Evolutionary conservation across 2,329 filamentous ascomycete genomes (phyloP).

Genomic region (Diplocarpon mali): DNA sequence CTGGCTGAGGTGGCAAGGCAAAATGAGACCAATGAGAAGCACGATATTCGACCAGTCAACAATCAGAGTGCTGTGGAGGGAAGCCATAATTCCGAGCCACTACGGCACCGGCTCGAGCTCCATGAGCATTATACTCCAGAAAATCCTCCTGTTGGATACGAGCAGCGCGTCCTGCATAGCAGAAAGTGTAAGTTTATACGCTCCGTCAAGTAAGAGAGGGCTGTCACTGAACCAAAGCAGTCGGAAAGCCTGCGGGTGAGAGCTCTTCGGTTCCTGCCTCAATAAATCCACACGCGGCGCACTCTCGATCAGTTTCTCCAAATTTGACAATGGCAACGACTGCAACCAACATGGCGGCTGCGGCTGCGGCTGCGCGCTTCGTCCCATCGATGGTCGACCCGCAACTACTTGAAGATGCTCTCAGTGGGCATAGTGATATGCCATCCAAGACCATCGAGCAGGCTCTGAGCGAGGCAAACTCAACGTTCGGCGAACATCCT

Average conservation of each 20-base stretch:
- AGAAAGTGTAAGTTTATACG: conserved; percentile 30
- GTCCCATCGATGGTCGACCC: conserved; percentile 27
- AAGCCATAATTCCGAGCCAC: conserved; percentile 15
- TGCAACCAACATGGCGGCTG: conserved; percentile 20
- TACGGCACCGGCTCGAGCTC: conserved; percentile 34
- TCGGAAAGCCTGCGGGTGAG: conserved; percentile 9
- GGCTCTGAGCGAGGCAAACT: conserved; percentile 18
- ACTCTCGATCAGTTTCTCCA: conserved; percentile 21
- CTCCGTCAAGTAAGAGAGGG: not conserved
- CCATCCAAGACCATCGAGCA: conserved; percentile 16
- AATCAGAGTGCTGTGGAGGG: conserved; percentile 31
- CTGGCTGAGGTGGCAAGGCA: conserved; percentile 80
- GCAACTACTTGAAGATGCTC: conserved; percentile 23
- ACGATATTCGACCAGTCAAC: conserved; percentile 39
- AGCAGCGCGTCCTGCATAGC: conserved; percentile 29
- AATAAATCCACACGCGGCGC: conserved; percentile 7
- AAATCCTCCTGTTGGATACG: conserved; percentile 41
- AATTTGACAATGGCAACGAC: conserved; percentile 23
- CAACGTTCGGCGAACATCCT: conserved; percentile 15
- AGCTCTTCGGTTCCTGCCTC: conserved; percentile 9
- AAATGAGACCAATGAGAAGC: conserved; percentile 55
- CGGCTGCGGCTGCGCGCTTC: conserved; percentile 22
- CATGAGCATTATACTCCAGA: conserved; percentile 50
- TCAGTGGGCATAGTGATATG: conserved; percentile 10
- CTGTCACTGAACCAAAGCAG: conserved; percentile 1